Evolutionary conservation across 2,329 filamentous ascomycete species (phyloP), one percentile per base, ranked within the genome.

Genomic region (Fusarium sp.): DNA sequence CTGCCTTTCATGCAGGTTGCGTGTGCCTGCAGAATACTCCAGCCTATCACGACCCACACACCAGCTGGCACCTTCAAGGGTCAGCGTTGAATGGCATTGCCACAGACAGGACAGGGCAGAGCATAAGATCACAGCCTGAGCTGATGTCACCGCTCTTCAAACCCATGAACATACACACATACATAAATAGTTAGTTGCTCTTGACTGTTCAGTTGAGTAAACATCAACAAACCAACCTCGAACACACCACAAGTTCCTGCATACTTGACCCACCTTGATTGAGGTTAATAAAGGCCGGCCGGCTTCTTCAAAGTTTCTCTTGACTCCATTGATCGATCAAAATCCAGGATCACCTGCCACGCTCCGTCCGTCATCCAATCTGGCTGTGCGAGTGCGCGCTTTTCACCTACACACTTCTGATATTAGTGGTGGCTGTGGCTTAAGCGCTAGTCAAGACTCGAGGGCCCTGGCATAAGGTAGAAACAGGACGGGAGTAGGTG

Each of bases 161-260:
- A 36, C 24, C 7, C 14, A 26, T 38, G 26, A 31, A 54, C 26
- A 38, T n/a, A 28, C 44, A 22, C 22, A 47, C 15, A 5, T 33
- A 33, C 33, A 33, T 33, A 33, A 12, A 14, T 28, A 9, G 14
- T 14, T 22, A 31, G 22, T 28, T 41, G n/a, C 48, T 24, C 26
- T 24, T 33, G 36, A 51, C 28, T 47, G n/a, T 35, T 62, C 54
- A 49, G 28, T 22, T n/a, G 58, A 54, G 61, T 71, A 70, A 74
- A 73, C 61, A 74, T 73, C 59, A 71, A 70, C 61, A 73, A 70
- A 62, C 65, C 33, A 62, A 57, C 20, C 52, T 65, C 44, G 64
- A 61, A 51, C 68, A 71, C 54, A 51, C 28, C 49, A 72, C 63
- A 69, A 26, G 39, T 38, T 59, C 67, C 35, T 52, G 42, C 57